Evolutionary conservation across 495 filamentous ascomycete species (phyloP).

Genomic region (Xeromyces bisporus): DNA sequence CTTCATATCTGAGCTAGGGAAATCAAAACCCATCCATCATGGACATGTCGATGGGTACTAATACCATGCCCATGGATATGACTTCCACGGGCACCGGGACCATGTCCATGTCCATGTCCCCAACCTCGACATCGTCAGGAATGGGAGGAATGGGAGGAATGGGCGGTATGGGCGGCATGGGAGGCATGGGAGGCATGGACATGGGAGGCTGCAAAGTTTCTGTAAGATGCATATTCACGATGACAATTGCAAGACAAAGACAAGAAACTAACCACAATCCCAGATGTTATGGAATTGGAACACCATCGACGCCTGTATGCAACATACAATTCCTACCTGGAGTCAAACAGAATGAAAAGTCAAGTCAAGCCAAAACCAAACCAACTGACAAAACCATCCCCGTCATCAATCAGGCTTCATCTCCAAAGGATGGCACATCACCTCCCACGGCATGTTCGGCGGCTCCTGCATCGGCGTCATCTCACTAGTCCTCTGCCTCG

Average conservation of each 20-base stretch:
- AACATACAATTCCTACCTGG: neutral
- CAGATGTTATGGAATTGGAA: conserved; percentile 72
- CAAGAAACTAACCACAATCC: neutral
- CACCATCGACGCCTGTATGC: conserved; percentile 44
- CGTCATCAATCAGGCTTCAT: conserved; percentile 37
- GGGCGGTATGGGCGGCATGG: conserved; percentile 1
- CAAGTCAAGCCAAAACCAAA: no score
- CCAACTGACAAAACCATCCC: conserved; percentile 2
- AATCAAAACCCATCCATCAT: neutral
- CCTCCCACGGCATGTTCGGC: conserved; percentile 42
- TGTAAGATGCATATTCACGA: no score
- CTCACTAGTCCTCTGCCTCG: conserved; percentile 43
- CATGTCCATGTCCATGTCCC: conserved; percentile 4
- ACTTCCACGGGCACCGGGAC: conserved; percentile 2
- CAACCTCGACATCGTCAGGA: conserved; percentile 2
- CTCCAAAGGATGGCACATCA: conserved; percentile 45
- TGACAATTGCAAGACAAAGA: no score
- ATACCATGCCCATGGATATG: neutral
- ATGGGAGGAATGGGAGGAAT: conserved; percentile 1
- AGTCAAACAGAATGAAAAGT: no score
- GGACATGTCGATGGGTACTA: conserved; percentile 3
- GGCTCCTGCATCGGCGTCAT: conserved; percentile 55
- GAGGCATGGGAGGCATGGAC: conserved; percentile 6
- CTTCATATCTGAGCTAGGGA: no score
- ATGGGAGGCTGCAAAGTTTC: conserved; percentile 29